Base-by-base conservation (phyloP, 371 early-diverging fungal species). In the Mucor racemosus region DNA sequence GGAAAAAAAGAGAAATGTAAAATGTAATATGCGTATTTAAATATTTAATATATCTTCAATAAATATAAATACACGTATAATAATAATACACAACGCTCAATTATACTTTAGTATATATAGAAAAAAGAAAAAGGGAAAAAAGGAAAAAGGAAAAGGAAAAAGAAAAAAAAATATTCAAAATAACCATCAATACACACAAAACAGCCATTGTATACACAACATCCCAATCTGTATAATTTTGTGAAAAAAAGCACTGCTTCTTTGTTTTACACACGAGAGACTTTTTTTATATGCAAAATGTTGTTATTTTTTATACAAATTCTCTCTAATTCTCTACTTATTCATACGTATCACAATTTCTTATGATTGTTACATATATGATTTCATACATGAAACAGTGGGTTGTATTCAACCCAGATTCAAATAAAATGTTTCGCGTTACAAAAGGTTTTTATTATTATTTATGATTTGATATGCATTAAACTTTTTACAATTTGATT, bases 401-500 rank as follows among this genome's bases (percentile, higher is more conserved):
- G 26, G 26, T 26, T n/a, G 26, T 17, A 21, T 21, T 50, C 5
- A 10, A 21, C 11, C 11, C 50, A 21, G 50, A 21, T 19, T 50
- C 26, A 50, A 50, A 26, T 50, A 11, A 50, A 50, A 50, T 50
- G 26, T 50, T 50, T 50, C 26, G 50, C 50, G 50, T 50, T 50
- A 50, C 50, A 50, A 50, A n/a, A 31, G 35, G 34, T 17, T 19
- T 35, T 41, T 60, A 17, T 11, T 60, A 41, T 38, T 61, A 46
- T 61, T 34, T n/a, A 55, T 35, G 8, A 33, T 55, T 13, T 35
- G 35, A 34, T 17, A 58, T 55, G 33, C 55, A 55, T 34, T 6
- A 34, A 9, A 21, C 33, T 21, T 36, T 15, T 61, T 71, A 73
- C 46, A 72, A 64, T 41, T 72, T 57, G 34, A 68, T 62, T 75